phyloP scores from a whole-genome alignment of 176 grass and related monocot genomes.

The Zoysia japonica region DNA sequence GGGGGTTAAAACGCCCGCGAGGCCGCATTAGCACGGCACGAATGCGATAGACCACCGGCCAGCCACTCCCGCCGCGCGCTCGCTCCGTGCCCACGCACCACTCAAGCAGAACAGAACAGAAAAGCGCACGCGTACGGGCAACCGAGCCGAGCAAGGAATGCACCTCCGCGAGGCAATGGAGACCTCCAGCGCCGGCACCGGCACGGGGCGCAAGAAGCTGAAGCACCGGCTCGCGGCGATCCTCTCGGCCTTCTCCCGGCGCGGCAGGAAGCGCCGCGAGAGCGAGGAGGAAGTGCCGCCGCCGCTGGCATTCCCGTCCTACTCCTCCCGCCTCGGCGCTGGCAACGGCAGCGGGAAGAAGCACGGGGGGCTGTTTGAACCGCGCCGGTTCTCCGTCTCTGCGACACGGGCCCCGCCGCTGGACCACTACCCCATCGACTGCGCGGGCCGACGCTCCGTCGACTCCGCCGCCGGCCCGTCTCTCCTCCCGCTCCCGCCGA shows the following conservation, averaged over 20 bases:
- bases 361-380: constrained; percentile 14
- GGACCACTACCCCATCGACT: constrained; percentile 62
- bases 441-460: constrained; percentile 65
- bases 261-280: constrained; percentile 39
- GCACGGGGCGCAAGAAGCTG: constrained; percentile 53
- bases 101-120: background rate
- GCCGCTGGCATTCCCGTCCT: constrained; percentile 41
- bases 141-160: background rate
- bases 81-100: background rate
- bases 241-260: constrained; percentile 64
- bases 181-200: constrained; percentile 6
- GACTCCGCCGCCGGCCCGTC: constrained; percentile 47
- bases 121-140: background rate
- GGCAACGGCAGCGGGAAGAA: constrained; percentile 4
- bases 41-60: constrained; percentile 46
- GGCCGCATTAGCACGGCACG: constrained; percentile 41
- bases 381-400: constrained; percentile 48
- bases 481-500: constrained; percentile 20
- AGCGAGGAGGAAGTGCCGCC: constrained; percentile 9
- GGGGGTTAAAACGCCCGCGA: constrained; percentile 34
- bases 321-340: constrained; percentile 6
- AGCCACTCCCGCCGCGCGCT: constrained; percentile 4
- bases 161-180: constrained; percentile 36
- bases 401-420: constrained; percentile 38
- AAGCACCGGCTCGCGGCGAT: constrained; percentile 68